Evolutionary conservation across 2,329 filamentous ascomycete genomes (phyloP), one percentile per base, ranked within the genome.

Genomic region (Colletotrichum gloeosporioides): DNA sequence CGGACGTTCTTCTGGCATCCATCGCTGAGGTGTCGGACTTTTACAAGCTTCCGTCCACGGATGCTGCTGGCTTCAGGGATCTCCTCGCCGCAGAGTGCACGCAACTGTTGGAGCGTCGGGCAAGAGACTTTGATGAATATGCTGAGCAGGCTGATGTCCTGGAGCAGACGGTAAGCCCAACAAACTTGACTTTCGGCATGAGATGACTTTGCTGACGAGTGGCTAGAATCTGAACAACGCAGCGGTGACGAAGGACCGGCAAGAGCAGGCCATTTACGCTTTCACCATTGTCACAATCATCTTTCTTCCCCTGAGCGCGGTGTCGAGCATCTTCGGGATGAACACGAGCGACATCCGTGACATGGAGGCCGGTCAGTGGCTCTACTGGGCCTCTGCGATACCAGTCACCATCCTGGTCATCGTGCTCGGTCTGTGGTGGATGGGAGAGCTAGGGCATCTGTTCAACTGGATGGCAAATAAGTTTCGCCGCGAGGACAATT

Each of bases 261-360:
- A 89, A 70, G 87, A 89, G 71, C 85, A 85, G 49, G 87, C 88
- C 63, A 87, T 89, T 66, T 88, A 88, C 75, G 87, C 86, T 55
- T 89, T 90, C 73, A 89, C 88, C 6, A 84, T 89, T 65, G 87
- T 88, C 12, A 89, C 88, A 7, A 85, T 88, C 73, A 79, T 90
- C 61, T 90, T 89, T 77, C 79, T 90, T 15, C 88, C 88, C 1
- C 82, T 89, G 8, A 85, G 85, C 66, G 82, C 87, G 32, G 83
- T 89, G 4, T 86, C 87, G 13, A 87, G 86, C 79, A 86, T 89
- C 72, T 88, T 90, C 77, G 89, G 89, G 70, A 90, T 90, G 88
- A 90, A 90, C 79, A 88, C 88, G 6, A 82, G 81, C 65, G 89
- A 90, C 78, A 83, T 90, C 6, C 85, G 88, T 31, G 85, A 90